A percentile compares a stretch with the other conserved stretches of the same genome.
These are phyloP conservation scores for Colletotrichum cordylinicola DNA, from an alignment of 2,329 filamentous ascomycete species.

Conservation along the genomic window DNA sequence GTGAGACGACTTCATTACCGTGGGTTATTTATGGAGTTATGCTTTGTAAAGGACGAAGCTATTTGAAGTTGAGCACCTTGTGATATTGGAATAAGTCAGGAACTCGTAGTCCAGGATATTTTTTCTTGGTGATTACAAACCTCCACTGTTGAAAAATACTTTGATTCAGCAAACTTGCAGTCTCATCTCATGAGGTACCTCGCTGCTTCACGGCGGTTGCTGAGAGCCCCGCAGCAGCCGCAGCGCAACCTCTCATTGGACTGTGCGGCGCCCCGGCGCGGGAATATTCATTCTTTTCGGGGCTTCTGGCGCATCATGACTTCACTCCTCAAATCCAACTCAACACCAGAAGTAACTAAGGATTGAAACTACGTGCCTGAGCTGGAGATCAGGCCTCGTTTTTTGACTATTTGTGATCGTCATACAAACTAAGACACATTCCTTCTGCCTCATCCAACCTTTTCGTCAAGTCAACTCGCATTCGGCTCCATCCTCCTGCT, in stretches of 20 bases:
- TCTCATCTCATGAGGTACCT: neutral
- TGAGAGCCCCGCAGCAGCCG: neutral
- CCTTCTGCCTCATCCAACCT: neutral
- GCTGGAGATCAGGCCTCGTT: neutral
- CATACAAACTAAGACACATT: neutral
- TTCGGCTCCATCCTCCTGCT: neutral
- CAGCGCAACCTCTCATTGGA: constrained; percentile 15
- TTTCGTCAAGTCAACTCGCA: neutral
- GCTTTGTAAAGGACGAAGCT: neutral
- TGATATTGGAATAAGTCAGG: neutral
- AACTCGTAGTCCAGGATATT: accelerated
- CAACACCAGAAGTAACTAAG: neutral
- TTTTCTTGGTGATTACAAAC: neutral
- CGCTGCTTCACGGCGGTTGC: neutral
- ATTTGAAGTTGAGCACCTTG: neutral
- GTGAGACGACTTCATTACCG: too few species aligned
- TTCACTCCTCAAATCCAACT: neutral
- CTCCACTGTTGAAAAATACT: neutral
- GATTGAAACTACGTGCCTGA: neutral
- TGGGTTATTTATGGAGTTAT: neutral
- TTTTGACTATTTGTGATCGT: neutral
- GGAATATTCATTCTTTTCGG: neutral
- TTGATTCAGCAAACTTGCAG: neutral
- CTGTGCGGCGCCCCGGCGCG: neutral
- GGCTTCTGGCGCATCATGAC: constrained; percentile 6